phyloP scores from a whole-genome alignment of 2,329 filamentous ascomycete genomes.

The Paracamarosporium sp. region DNA sequence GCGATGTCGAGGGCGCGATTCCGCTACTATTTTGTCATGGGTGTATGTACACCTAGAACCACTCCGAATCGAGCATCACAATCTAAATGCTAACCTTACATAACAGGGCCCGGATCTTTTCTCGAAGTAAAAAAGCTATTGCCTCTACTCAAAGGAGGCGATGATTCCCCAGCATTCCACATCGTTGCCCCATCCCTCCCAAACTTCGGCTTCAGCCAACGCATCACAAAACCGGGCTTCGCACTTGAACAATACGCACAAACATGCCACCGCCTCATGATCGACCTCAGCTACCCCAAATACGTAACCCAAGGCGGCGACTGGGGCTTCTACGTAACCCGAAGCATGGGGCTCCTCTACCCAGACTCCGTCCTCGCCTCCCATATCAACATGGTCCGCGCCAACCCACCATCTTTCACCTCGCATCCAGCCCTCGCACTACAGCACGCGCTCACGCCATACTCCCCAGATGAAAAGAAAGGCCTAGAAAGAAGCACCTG shows the following conservation, averaged over 20 bases:
- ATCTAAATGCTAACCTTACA: neutral
- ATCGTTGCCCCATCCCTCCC: constrained; percentile 62
- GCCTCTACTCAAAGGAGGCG: constrained; percentile 43
- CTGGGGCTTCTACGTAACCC: constrained; percentile 72
- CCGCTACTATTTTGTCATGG: constrained; percentile 74
- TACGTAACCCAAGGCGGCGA: constrained; percentile 69
- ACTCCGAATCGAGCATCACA: neutral
- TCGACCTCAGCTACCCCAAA: constrained; percentile 67
- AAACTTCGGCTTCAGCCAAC: constrained; percentile 63
- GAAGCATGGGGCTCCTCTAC: constrained; percentile 66
- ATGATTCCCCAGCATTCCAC: constrained; percentile 56
- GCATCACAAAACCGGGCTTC: constrained; percentile 62
- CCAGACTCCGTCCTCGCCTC: constrained; percentile 63
- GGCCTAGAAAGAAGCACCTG: constrained; percentile 62
- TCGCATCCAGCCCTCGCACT: constrained; percentile 65
- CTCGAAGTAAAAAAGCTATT: constrained; percentile 71
- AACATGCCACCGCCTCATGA: constrained; percentile 72
- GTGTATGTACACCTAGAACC: constrained; percentile 47
- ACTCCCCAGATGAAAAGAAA: constrained; percentile 58
- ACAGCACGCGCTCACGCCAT: constrained; percentile 62
- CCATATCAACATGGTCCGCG: constrained; percentile 68
- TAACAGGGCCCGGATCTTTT: constrained; percentile 72
- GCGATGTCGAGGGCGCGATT: constrained; percentile 60
- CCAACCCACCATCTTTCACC: constrained; percentile 44
- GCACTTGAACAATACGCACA: constrained; percentile 68